These are phyloP conservation scores for Vanilla planifolia DNA, from an alignment of 106 monocot genomes.

Conservation along the genomic window DNA sequence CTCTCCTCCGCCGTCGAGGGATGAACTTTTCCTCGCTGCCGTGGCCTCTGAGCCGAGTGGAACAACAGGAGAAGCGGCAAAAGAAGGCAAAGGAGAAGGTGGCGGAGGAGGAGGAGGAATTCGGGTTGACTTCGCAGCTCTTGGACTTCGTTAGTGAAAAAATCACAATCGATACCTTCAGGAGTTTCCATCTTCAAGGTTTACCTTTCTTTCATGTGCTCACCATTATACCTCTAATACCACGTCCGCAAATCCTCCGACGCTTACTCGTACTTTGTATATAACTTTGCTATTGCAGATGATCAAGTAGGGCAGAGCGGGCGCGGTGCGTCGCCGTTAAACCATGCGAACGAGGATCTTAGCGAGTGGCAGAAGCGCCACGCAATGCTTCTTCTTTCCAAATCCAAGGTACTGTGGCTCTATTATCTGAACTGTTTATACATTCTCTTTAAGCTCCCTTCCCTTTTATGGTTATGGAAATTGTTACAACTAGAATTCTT, in stretches of 20 bases:
- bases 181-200: slow-evolving; percentile 46
- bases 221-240: neutral
- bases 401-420: slow-evolving; percentile 40
- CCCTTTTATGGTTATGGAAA: no score
- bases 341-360: slow-evolving; percentile 50
- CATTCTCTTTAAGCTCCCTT: no score
- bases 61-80: neutral
- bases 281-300: slow-evolving; percentile 18
- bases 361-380: slow-evolving; percentile 87
- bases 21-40: slow-evolving; percentile 24
- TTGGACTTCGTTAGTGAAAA: slow-evolving; percentile 40
- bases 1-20: neutral
- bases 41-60: slow-evolving; percentile 22
- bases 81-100: slow-evolving; percentile 8
- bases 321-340: neutral
- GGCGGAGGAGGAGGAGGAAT: slow-evolving; percentile 26
- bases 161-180: slow-evolving; percentile 78
- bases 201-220: neutral
- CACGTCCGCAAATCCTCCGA: neutral
- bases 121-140: slow-evolving; percentile 70
- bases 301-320: neutral
- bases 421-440: no score
- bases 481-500: no score
- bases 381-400: slow-evolving; percentile 56
- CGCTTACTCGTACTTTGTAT: no score